Evolutionary conservation across 768 basidiomycete species (phyloP), one percentile per base, ranked within the genome.

Genomic region (Cystobasidium tubakii): DNA sequence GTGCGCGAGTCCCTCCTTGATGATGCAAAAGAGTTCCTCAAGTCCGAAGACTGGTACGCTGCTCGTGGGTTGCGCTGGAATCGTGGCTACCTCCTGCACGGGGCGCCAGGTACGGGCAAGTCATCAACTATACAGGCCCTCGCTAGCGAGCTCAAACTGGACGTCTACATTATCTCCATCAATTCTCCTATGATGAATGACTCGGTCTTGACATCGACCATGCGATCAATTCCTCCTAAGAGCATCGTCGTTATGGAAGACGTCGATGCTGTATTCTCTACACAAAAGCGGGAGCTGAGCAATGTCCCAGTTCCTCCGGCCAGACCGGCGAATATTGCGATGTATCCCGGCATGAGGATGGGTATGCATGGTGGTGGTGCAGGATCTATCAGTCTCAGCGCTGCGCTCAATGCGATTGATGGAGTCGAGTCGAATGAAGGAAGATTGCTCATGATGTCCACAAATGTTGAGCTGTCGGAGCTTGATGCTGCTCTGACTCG

Each of bases 181-280:
- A 71, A 71, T 25, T 71, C 69, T 2, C 69, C 69, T 7, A 71
- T 29, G 53, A 71, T 71, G 69, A 71, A 60, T 39, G 69, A 71
- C 54, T 27, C 25, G 1, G n/a, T 62, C 2, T 44, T 71, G 9
- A 17, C n/a, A 29, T 21, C 50, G 21, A 53, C 69, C 7, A 36
- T 71, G 36, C 10, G 69, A 23, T 34, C 33, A 4, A 60, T 71
- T 13, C 69, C 69, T 29, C 31, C 69, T 7, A 55, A 60, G n/a
- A 33, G 29, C 12, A 71, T 71, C 33, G 53, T 71, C 31, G 25
- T 29, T 36, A 71, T 71, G 19, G 69, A 71, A 44, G 69, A 71
- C 34, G 69, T 71, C 10, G 69, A 71, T 44, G 69, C 55, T 27
- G 25, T 46, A 3, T 65, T 60, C 54, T 71, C 54, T 9, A 57